phyloP scores from a whole-genome alignment of 192 early-diverging fungal species.

The Gaertneriomyces semiglobifer region DNA sequence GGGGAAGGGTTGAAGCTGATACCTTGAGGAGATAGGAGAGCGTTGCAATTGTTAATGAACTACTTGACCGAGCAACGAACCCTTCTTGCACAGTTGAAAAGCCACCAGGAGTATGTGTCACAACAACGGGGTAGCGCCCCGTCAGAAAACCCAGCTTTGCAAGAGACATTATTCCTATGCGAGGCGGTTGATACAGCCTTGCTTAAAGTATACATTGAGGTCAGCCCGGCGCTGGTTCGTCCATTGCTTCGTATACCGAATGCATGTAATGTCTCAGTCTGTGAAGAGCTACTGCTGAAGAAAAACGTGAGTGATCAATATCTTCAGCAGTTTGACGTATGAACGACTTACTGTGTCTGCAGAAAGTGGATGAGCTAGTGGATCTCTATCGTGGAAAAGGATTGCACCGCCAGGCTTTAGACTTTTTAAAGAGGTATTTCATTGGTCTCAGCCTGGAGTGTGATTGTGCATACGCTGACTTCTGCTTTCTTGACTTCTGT shows the following conservation, averaged over 20 bases:
- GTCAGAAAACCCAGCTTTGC: slow-evolving; percentile 29
- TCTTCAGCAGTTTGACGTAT: not conserved
- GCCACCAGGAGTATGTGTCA: slow-evolving; percentile 28
- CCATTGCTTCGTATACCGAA: slow-evolving; percentile 86
- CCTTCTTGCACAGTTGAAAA: slow-evolving; percentile 58
- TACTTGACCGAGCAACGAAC: slow-evolving; percentile 86
- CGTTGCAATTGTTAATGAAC: slow-evolving; percentile 68
- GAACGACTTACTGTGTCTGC: slow-evolving; percentile 3
- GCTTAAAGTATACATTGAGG: slow-evolving; percentile 83
- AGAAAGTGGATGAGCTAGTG: slow-evolving; percentile 84
- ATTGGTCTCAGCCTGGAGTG: too few relatives aligned
- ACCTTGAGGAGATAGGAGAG: slow-evolving; percentile 48
- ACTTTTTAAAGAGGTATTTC: slow-evolving; percentile 52
- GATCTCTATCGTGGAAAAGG: slow-evolving; percentile 91
- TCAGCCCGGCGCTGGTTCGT: slow-evolving; percentile 82
- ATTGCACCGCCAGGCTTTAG: slow-evolving; percentile 84
- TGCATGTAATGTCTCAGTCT: slow-evolving; percentile 81
- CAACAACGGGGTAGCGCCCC: slow-evolving; percentile 12
- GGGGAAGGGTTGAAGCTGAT: not conserved
- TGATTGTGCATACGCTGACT: too few relatives aligned
- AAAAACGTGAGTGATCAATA: slow-evolving; percentile 49
- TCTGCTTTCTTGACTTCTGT: not conserved
- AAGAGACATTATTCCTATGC: slow-evolving; percentile 41
- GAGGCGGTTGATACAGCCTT: slow-evolving; percentile 80
- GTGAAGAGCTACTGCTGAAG: slow-evolving; percentile 73